Base-by-base conservation (phyloP, 768 basidiomycete genomes). In the Suillus cothurnatus region DNA sequence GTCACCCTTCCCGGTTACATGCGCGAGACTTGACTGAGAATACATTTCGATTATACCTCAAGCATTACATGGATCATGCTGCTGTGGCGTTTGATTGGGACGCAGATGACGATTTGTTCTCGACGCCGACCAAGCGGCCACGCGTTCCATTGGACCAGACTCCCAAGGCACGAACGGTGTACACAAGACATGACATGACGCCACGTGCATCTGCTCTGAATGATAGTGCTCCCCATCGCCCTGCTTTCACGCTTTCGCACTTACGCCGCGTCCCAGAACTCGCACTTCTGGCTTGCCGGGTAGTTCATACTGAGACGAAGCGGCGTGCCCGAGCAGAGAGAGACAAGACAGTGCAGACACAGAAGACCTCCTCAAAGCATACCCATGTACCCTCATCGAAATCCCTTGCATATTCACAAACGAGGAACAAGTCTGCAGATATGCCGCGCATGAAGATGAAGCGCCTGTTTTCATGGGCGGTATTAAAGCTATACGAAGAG, bases 241-340 rank as follows among this genome's bases (percentile, higher is more conserved):
- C 45, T 1, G 73, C 76, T 41, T 92, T 89, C 72, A 88, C 91
- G 0, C 75, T 93, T 8, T 91, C 91, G 0, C 88, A 92, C 70
- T 81, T 94, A 2, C 86, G 91, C 8, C 89, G 92, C 55, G 89
- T 93, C 0, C 90, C 91, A 11, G 92, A 91, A 68, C 80, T 94
- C 4, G 79, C 84, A 0, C 79, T 85, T 15, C 80, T 94, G 63
- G 91, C 91, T 6, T 77, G 81, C 28, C 81, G 88, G 12, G 87
- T 93, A 2, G 88, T 89, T 14, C 79, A 84, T 50, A 86, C 87
- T 2, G 90, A 90, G 61, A 76, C 77, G 4, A 85, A 83, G 67
- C 82, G 86, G 17, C 81, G 86, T n/a, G 74, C 77, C 17, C 82
- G 83, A 52, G 85, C 82, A 26, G 83, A 83, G 36, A 82, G 80